Conservation (phyloP, 768 basidiomycete genomes). For the Kwoniella newhampshirensis region DNA sequence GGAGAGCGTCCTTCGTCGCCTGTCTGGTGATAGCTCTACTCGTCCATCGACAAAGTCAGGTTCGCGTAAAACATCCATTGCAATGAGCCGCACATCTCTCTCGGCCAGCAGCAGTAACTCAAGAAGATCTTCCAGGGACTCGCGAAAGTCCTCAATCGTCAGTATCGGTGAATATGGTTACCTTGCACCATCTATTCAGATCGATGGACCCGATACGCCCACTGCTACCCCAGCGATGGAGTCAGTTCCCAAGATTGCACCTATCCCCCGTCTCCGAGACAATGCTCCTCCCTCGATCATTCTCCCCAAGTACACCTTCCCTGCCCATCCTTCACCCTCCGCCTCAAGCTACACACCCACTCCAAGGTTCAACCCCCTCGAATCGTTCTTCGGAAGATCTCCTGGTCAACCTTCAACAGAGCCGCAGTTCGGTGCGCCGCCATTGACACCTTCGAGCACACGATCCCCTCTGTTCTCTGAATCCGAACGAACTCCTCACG, state of each 20-base stretch:
- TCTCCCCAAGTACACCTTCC: slow-evolving; percentile 27
- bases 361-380: slow-evolving; percentile 35
- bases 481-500: neutral
- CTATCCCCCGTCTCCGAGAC: neutral
- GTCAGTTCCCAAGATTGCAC: neutral
- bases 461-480: slow-evolving; percentile 5
- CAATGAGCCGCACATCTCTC: slow-evolving; percentile 1
- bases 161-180: slow-evolving; percentile 45
- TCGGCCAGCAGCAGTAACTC: neutral
- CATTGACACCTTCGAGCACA: slow-evolving; percentile 4
- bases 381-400: slow-evolving; percentile 33
- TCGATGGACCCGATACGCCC: slow-evolving; percentile 24
- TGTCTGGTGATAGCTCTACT: slow-evolving; percentile 6
- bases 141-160: slow-evolving; percentile 39
- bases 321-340: slow-evolving; percentile 4
- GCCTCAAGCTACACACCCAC: neutral
- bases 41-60: slow-evolving; percentile 4
- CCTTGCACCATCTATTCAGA: slow-evolving; percentile 41
- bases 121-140: slow-evolving; percentile 16
- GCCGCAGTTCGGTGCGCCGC: neutral
- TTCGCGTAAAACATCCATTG: neutral
- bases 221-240: neutral
- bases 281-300: slow-evolving; percentile 29
- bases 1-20: slow-evolving; percentile 12
- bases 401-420: slow-evolving; percentile 11